Base-by-base conservation (phyloP, 2,329 filamentous ascomycete species). In the Aureobasidium vineae region DNA sequence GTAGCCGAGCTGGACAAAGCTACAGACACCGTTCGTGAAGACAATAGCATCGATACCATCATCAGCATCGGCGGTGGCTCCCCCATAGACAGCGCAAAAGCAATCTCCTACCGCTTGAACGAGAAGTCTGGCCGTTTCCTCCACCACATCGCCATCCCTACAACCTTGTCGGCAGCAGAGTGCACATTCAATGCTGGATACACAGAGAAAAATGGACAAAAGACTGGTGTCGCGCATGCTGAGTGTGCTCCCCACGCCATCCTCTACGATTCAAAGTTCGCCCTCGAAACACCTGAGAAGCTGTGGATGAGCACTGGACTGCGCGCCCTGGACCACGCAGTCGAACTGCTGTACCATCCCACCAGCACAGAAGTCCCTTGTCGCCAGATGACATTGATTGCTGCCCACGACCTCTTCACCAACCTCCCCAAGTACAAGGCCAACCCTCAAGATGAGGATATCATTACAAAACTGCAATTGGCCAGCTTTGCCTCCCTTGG, bases 61-160 rank as follows among this genome's bases (percentile, higher is more conserved):
- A 83, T 86, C 67, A 79, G 76, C 50, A 79, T 86, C 21, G 84
- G 84, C 6, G 84, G 84, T 19, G 84, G 84, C 36, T 80, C 77
- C 19, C 83, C 84, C 1, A 86, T 86, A 67, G 84, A 86, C 68
- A 77, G 75, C 21, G 79, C 80, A 21, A 82, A 83, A 72, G 78
- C 79, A 6, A 80, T 83, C 56, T 77, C 75, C 5, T 79, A 80
- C 71, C 78, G 79, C 19, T 70, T 77, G 19, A 76, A 81, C 67
- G 77, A 81, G 66, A 76, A 75, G 63, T 70, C 70, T 3, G 63
- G 67, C 10, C 71, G 70, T 33, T 82, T 76, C 73, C 73, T 83
- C 10, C 75, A 77, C 40, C 80, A 81, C 70, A 78, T 83, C 68
- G 73, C 79, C n/a, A 80, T 83, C 23, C 81, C 80, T 0, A 83